Conservation (phyloP, 2,329 filamentous ascomycete species). For the Talaromyces sp. region DNA sequence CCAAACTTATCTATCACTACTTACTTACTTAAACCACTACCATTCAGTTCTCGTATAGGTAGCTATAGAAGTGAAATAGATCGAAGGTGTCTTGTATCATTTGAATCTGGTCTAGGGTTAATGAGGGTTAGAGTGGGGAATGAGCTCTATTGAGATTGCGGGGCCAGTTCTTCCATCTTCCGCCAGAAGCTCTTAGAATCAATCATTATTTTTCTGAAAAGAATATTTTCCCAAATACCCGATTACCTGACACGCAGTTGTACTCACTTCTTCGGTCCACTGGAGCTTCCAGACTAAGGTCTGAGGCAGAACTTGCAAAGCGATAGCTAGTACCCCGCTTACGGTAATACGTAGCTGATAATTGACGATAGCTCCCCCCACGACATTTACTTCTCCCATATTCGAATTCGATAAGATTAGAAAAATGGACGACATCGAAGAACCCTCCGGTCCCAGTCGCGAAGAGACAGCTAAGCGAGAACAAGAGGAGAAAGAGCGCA, state of each 20-base stretch:
- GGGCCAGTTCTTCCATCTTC: conserved; percentile 1
- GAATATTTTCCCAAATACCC: not conserved
- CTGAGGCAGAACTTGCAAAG: not conserved
- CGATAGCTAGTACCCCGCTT: not conserved
- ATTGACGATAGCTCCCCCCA: not conserved
- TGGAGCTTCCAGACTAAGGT: not conserved
- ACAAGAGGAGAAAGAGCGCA: conserved; percentile 52
- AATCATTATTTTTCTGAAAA: not conserved
- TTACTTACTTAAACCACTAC: no score
- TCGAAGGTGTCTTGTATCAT: no score
- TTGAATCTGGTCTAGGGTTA: no score
- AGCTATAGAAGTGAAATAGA: no score
- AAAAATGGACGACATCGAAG: conserved; percentile 25
- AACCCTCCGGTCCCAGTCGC: conserved; percentile 23
- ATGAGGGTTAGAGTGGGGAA: conserved; percentile 4
- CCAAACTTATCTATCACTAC: no score
- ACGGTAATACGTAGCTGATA: not conserved
- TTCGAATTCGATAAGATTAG: not conserved
- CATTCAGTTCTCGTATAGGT: no score
- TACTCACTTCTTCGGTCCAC: not conserved
- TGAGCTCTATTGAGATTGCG: not conserved
- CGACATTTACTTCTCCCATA: not conserved
- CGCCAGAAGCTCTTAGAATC: conserved; percentile 1
- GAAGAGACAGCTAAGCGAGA: conserved; percentile 45
- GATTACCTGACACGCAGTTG: no score